Conservation (phyloP, 1,284 basidiomycete genomes). For the Malassezia pachydermatis region DNA sequence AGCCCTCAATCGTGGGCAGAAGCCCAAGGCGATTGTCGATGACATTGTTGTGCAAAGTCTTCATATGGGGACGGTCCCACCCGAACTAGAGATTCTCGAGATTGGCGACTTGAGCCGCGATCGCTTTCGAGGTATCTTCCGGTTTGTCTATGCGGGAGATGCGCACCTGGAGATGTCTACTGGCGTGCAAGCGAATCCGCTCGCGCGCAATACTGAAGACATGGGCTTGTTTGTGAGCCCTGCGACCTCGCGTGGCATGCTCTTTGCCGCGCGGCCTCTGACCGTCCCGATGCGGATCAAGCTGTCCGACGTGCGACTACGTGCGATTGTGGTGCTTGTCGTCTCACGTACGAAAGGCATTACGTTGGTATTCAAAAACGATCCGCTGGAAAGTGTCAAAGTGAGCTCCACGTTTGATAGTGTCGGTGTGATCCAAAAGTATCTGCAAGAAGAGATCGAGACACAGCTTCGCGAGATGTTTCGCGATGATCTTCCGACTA, state of each 20-base stretch:
- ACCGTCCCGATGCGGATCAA: constrained; percentile 90
- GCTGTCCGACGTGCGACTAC: constrained; percentile 84
- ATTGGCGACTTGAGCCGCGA: constrained; percentile 93
- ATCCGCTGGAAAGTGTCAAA: constrained; percentile 92
- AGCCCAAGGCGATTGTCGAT: constrained; percentile 94
- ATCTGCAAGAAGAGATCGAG: constrained; percentile 66
- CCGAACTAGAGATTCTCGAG: constrained; percentile 91
- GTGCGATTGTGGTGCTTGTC: constrained; percentile 92
- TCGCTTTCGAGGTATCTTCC: constrained; percentile 93
- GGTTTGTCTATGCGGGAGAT: constrained; percentile 88
- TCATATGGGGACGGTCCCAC: constrained; percentile 97
- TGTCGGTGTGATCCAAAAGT: constrained; percentile 83
- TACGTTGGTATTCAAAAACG: constrained; percentile 98
- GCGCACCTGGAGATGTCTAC: constrained; percentile 91
- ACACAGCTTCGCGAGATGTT: constrained; percentile 96
- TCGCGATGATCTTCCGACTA: constrained; percentile 86
- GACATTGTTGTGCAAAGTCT: constrained; percentile 93
- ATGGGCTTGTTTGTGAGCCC: constrained; percentile 31
- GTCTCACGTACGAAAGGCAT: constrained; percentile 92
- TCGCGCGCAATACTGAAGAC: constrained; percentile 54
- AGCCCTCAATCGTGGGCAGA: constrained; percentile 52
- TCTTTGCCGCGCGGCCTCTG: constrained; percentile 44
- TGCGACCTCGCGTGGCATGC: constrained; percentile 36
- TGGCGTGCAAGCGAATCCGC: constrained; percentile 89
- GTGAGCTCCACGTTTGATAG: constrained; percentile 97